Evolutionary conservation across 2,329 filamentous ascomycete genomes (phyloP), one percentile per base, ranked within the genome.

Genomic region (Fusarium mangiferae): DNA sequence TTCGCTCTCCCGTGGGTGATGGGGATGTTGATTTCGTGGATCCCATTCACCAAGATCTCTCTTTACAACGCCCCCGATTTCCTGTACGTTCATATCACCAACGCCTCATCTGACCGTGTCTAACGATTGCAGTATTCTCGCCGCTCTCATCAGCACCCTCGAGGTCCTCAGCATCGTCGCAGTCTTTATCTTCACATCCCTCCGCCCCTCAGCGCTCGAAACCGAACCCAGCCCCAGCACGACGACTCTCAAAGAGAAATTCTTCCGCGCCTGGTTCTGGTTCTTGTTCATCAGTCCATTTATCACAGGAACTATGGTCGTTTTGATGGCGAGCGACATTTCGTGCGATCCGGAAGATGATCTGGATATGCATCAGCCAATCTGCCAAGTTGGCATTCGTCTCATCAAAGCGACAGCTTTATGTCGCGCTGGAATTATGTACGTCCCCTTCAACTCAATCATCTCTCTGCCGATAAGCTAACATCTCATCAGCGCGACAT

Each of bases 381-480:
- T 74, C 22, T 74, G 72, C 56, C 68, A 68, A 22, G 58, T 74
- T 13, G 72, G 72, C 22, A 58, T 74, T 4, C 68, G 71, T 6
- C 55, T 74, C 9, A 74, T 74, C 18, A 74, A 74, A 44, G 71
- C 72, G 1, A 74, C 72, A 36, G 72, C 72, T 18, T n/a, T 74
- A 3, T 74, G 63, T 20, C 62, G 72, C 45, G 72, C 67, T 35
- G 71, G 58, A 41, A 72, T 74, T 30, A 62, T 74, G 72, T 74
- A 45, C 22, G 71, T 61, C 26, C 8, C 24, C 12, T 41, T 44
- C 14, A 4, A 41, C 39, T 41, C 35, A 41, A 5, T 14, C 4
- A 9, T 3, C 4, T 14, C 15, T 20, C 14, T 8, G 17, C 3
- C 12, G 18, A 33, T 26, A 15, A 60, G 36, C 52, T 73, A 52